Percentiles rank a stretch among this genome's conserved stretches.
These are phyloP conservation scores for Sporothrix curviconia DNA, from an alignment of 2,329 filamentous ascomycete species.

Conservation along the genomic window DNA sequence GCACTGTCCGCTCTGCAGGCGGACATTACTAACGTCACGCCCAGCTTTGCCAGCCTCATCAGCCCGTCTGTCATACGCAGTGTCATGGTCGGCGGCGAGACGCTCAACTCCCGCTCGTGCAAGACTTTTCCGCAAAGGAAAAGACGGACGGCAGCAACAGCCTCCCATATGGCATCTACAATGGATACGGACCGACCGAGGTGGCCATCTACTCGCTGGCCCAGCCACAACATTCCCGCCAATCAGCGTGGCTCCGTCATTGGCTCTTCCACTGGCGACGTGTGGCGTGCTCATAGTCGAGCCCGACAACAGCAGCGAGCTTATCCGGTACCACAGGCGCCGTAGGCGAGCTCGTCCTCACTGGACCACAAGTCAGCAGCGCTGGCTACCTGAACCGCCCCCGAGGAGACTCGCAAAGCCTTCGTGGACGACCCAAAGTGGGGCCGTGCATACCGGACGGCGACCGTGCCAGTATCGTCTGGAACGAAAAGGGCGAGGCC, in stretches of 20 bases:
- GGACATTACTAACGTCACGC: slow-evolving; percentile 33
- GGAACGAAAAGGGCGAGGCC: slow-evolving; percentile 19
- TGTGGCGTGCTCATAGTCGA: slow-evolving; percentile 29
- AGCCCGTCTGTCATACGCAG: slow-evolving; percentile 25
- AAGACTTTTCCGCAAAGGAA: neutral
- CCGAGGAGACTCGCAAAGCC: slow-evolving; percentile 37
- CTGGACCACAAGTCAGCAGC: slow-evolving; percentile 19
- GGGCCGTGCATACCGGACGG: slow-evolving; percentile 19
- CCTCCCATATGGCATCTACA: slow-evolving; percentile 16
- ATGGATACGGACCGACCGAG: slow-evolving; percentile 27
- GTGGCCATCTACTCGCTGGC: slow-evolving; percentile 20
- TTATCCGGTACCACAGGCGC: slow-evolving; percentile 17
- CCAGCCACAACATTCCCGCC: slow-evolving; percentile 17
- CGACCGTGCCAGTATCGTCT: slow-evolving; percentile 18
- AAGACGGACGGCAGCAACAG: slow-evolving; percentile 6
- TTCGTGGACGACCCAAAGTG: slow-evolving; percentile 10
- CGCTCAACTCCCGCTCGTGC: neutral
- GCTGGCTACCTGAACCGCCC: slow-evolving; percentile 50
- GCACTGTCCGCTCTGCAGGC: slow-evolving; percentile 27
- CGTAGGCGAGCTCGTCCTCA: slow-evolving; percentile 19
- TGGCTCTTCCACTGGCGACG: slow-evolving; percentile 29
- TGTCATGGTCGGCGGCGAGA: slow-evolving; percentile 30
- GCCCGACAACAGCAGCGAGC: slow-evolving; percentile 7
- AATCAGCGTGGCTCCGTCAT: slow-evolving; percentile 30
- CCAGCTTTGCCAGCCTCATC: slow-evolving; percentile 31